Conservation (phyloP, 805 yeast genomes). For the Starmera caribaea region DNA sequence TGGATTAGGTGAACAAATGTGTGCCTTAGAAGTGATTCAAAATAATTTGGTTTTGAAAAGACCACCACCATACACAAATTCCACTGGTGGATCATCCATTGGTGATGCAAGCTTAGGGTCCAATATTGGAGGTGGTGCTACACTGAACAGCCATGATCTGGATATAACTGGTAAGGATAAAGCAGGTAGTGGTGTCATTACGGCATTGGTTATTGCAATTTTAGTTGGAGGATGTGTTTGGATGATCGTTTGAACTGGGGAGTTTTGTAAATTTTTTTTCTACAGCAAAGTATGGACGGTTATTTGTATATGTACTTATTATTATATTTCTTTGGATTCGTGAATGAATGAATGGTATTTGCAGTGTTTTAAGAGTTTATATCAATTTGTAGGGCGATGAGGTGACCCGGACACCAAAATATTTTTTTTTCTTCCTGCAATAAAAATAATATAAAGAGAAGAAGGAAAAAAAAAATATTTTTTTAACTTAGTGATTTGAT, state of each 20-base stretch:
- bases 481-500: neutral
- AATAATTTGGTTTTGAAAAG: constrained; percentile 32
- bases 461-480: too few relatives aligned
- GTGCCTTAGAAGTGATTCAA: constrained; percentile 57
- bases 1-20: constrained; percentile 77
- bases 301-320: too few relatives aligned
- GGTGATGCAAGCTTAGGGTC: constrained; percentile 49
- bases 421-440: too few relatives aligned
- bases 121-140: constrained; percentile 29
- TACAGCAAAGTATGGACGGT: too few relatives aligned
- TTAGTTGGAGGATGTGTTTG: constrained; percentile 64
- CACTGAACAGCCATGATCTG: constrained; percentile 24
- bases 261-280: too few relatives aligned
- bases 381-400: too few relatives aligned
- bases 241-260: constrained; percentile 47
- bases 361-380: too few relatives aligned
- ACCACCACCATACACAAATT: constrained; percentile 44
- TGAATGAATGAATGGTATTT: too few relatives aligned
- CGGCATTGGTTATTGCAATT: constrained; percentile 59
- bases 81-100: constrained; percentile 42
- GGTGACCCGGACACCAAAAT: too few relatives aligned
- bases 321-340: too few relatives aligned
- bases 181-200: constrained; percentile 86
- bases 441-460: too few relatives aligned
- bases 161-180: constrained; percentile 51